Percentiles rank a stretch among this genome's conserved stretches.
phyloP scores from a whole-genome alignment of 2,329 filamentous ascomycete species.

The Zalaria sp. region DNA sequence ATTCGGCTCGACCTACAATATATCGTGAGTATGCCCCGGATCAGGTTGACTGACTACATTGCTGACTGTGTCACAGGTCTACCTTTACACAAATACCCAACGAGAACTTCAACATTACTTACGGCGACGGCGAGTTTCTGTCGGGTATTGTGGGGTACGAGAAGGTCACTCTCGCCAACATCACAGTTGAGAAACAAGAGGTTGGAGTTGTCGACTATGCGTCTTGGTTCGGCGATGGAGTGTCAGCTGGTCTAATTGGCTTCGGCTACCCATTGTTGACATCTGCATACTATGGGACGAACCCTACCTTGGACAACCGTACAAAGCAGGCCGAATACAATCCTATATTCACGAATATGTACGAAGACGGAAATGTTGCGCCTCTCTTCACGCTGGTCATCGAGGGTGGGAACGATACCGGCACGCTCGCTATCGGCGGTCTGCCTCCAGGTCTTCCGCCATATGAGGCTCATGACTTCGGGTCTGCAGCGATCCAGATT shows the following conservation, averaged over 20 bases:
- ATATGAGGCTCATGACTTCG: not conserved
- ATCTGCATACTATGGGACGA: constrained; percentile 20
- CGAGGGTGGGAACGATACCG: constrained; percentile 17
- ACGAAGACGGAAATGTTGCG: constrained; percentile 25
- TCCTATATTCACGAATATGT: constrained; percentile 37
- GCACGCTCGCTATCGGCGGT: constrained; percentile 35
- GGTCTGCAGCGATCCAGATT: not conserved
- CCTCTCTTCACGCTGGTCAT: constrained; percentile 37
- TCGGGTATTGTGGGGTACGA: constrained; percentile 25
- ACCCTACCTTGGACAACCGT: constrained; percentile 6
- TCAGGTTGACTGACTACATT: not conserved
- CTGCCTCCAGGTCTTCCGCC: constrained; percentile 19
- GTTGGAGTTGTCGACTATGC: constrained; percentile 29
- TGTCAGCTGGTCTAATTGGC: constrained; percentile 35
- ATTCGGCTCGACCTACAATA: constrained; percentile 17
- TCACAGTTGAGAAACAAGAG: constrained; percentile 30
- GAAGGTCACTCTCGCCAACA: constrained; percentile 29
- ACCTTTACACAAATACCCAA: constrained; percentile 24
- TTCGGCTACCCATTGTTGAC: constrained; percentile 37
- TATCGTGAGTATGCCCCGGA: constrained; percentile 4
- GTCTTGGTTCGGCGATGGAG: constrained; percentile 17
- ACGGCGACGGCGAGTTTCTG: constrained; percentile 28
- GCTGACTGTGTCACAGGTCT: constrained; percentile 2
- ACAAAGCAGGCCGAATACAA: constrained; percentile 24
- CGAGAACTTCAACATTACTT: constrained; percentile 29